Conservation (phyloP, 2,329 filamentous ascomycete genomes). For the Emericellopsis atlantica region DNA sequence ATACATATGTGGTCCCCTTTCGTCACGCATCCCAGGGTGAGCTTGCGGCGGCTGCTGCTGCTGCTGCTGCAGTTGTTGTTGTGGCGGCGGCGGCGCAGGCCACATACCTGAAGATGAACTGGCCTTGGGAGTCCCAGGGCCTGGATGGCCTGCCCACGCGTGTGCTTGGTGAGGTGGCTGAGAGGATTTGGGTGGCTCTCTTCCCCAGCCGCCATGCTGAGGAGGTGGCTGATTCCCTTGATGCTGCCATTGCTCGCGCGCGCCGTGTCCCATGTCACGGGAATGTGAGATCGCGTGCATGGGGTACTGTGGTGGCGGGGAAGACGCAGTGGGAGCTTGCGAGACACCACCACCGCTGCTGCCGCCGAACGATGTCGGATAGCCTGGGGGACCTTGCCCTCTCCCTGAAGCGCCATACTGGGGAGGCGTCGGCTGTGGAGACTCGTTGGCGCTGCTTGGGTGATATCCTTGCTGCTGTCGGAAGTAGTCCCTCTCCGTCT, state of each 20-base stretch:
- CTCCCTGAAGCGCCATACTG: slow-evolving; percentile 25
- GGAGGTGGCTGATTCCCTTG: slow-evolving; percentile 12
- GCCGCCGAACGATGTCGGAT: slow-evolving; percentile 24
- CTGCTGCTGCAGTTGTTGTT: slow-evolving; percentile 16
- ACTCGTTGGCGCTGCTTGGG: slow-evolving; percentile 22
- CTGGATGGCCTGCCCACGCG: slow-evolving; percentile 18
- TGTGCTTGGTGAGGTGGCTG: slow-evolving; percentile 18
- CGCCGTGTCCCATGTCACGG: slow-evolving; percentile 26
- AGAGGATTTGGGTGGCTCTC: slow-evolving; percentile 16
- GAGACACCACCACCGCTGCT: slow-evolving; percentile 7
- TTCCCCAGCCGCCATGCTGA: slow-evolving; percentile 14
- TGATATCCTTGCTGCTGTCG: slow-evolving; percentile 21
- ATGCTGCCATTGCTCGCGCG: slow-evolving; percentile 22
- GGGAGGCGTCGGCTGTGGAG: slow-evolving; percentile 32
- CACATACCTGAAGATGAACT: slow-evolving; percentile 18
- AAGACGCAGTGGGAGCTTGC: slow-evolving; percentile 28
- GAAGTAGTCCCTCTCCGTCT: slow-evolving; percentile 35
- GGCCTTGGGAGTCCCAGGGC: slow-evolving; percentile 15
- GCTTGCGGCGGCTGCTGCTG: slow-evolving; percentile 4
- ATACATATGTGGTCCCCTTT: slow-evolving; percentile 22
- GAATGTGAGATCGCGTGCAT: slow-evolving; percentile 29
- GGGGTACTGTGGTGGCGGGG: slow-evolving; percentile 43
- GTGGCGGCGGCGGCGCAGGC: slow-evolving; percentile 14
- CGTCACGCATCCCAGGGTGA: slow-evolving; percentile 22
- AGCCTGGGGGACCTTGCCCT: slow-evolving; percentile 27